These are phyloP conservation scores for Exutisphaerella laricina DNA, from an alignment of 2,329 filamentous ascomycete species.

Conservation along the genomic window DNA sequence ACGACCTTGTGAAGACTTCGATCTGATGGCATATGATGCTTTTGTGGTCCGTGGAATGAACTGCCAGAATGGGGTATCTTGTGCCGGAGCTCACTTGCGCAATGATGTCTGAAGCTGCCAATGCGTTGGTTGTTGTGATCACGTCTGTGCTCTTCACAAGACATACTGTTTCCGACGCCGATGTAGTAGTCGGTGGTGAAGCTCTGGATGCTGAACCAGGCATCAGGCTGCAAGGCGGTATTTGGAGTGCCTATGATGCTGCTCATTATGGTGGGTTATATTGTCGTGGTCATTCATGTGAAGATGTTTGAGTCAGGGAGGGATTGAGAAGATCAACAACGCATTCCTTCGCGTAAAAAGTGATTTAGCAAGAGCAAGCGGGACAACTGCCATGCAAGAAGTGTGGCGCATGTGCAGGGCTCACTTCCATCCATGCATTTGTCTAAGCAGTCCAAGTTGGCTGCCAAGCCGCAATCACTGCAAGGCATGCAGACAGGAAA, in stretches of 20 bases:
- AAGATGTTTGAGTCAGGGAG: too few species aligned
- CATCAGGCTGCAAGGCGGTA: not conserved
- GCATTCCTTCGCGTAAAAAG: too few species aligned
- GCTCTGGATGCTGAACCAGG: conserved; percentile 1
- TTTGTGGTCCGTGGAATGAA: not conserved
- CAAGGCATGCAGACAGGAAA: not conserved
- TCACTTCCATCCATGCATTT: too few species aligned
- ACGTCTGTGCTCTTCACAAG: too few species aligned
- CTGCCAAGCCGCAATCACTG: not conserved
- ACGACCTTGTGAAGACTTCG: not conserved
- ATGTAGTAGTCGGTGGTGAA: conserved; percentile 1
- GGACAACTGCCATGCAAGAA: too few species aligned
- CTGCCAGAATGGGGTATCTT: not conserved
- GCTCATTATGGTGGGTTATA: not conserved
- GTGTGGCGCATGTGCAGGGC: too few species aligned
- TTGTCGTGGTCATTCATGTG: not conserved
- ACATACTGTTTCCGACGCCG: conserved; percentile 1
- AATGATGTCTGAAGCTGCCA: not conserved
- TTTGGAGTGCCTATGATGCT: not conserved
- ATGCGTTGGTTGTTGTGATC: not conserved
- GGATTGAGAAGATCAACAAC: too few species aligned
- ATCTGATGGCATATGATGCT: conserved; percentile 1
- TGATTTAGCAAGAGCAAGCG: too few species aligned
- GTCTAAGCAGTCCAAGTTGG: not conserved
- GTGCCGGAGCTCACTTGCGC: not conserved